Evolutionary conservation across 495 filamentous ascomycete species (phyloP).

Genomic region (Penicillium riverlandense): DNA sequence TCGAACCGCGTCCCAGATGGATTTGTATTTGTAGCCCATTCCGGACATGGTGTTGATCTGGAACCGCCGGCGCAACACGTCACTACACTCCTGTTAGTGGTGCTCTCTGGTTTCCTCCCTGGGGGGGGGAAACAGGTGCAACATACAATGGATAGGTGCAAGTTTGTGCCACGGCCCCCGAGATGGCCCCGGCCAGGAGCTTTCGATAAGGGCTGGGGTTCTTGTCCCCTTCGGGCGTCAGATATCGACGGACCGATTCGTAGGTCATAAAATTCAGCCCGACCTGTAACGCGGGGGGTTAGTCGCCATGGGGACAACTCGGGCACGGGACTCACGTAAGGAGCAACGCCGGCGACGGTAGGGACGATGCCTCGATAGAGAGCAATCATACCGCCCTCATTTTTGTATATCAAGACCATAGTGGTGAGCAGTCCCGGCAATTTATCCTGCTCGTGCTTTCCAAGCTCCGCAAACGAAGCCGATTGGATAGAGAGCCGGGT

Average conservation of each 20-base stretch:
- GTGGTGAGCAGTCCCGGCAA: constrained; percentile 92
- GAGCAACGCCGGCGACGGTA: constrained; percentile 90
- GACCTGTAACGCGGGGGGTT: constrained; percentile 45
- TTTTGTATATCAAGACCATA: constrained; percentile 76
- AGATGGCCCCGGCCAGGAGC: constrained; percentile 80
- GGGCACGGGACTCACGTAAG: constrained; percentile 59
- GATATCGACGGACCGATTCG: constrained; percentile 72
- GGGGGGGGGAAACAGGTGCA: not conserved
- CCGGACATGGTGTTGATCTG: constrained; percentile 99
- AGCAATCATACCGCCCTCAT: constrained; percentile 75
- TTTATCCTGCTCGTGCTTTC: constrained; percentile 40
- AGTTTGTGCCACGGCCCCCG: constrained; percentile 93
- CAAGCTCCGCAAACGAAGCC: constrained; percentile 79
- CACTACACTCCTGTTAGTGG: constrained; percentile 41
- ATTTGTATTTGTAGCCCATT: constrained; percentile 94
- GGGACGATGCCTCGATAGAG: constrained; percentile 90
- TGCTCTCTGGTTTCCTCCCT: not conserved
- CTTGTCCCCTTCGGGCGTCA: constrained; percentile 82
- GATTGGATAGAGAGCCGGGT: constrained; percentile 94
- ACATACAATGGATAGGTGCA: constrained; percentile 97
- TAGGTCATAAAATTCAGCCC: constrained; percentile 98
- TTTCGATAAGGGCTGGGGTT: constrained; percentile 77
- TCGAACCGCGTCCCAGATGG: constrained; percentile 73
- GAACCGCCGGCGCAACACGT: constrained; percentile 91
- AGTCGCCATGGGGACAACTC: too few species aligned